phyloP scores from a whole-genome alignment of 75 land plant genomes.

The Sequoiadendron giganteum region DNA sequence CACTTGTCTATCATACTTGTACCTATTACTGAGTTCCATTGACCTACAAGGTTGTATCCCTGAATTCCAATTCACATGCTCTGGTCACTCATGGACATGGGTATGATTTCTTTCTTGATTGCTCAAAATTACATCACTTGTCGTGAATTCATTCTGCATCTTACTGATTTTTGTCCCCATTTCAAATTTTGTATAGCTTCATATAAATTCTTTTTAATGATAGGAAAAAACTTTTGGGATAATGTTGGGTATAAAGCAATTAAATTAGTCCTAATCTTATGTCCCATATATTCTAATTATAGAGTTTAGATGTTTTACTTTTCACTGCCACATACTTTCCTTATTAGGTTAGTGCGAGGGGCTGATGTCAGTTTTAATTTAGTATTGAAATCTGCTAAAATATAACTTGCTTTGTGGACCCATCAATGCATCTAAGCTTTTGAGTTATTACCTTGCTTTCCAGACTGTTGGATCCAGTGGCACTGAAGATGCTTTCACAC shows the following conservation, averaged over 20 bases:
- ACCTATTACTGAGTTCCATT: background rate
- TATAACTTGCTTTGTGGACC: background rate
- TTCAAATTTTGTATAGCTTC: too few relatives aligned
- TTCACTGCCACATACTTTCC: background rate
- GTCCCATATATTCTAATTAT: background rate
- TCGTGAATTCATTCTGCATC: background rate
- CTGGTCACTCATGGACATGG: background rate
- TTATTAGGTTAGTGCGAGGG: background rate
- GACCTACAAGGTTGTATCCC: background rate
- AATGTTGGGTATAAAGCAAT: background rate
- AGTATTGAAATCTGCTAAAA: background rate
- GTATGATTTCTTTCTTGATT: too few relatives aligned
- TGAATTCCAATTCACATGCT: background rate
- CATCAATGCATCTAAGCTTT: background rate
- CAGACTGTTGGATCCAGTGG: constrained; percentile 1
- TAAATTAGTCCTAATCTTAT: background rate
- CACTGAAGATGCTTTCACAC: background rate
- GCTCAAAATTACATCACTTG: background rate
- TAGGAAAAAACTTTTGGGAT: background rate
- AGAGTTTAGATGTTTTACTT: background rate
- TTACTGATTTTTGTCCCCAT: background rate
- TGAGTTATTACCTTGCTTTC: background rate
- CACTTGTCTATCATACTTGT: background rate
- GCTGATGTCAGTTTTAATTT: background rate
- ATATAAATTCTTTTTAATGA: too few relatives aligned